Base-by-base conservation (phyloP, 176 grass and related monocot species). In the Lolium multiflorum region DNA sequence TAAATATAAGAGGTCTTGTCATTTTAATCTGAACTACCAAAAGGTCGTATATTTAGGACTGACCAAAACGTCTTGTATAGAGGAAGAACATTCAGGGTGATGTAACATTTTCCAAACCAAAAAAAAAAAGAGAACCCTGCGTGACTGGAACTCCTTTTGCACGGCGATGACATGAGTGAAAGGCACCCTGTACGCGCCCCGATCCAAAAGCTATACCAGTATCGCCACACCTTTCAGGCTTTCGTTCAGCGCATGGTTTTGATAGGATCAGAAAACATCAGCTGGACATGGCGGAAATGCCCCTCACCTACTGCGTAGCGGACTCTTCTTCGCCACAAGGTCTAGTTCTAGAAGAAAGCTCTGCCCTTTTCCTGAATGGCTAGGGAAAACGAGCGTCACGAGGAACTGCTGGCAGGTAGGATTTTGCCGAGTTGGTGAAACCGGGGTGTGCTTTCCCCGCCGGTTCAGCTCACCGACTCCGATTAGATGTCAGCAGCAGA, bases 381-480 rank as follows among this genome's bases (percentile, higher is more conserved):
- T 57, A 25, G 21, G 50, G 26, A 20, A 88, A 88, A 88, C 62
- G 81, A 31, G 83, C 71, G 65, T 82, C 82, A 21, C 28, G 37
- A 26, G 86, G 81, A 85, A 56, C 54, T 56, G 17, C 71, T 47
- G 82, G 88, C 83, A 89, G 80, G 92, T 94, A 81, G 84, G 49
- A 20, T 39, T 52, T 76, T 76, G 48, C 72, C 72, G 78, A 80
- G 87, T 90, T 62, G 90, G 88, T 92, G 87, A 61, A 65, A 57
- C 68, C 56, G 15, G 75, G 75, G 59, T 68, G 84, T 89, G 84
- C 80, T 84, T 89, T 82, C 77, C 39, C 43, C 80, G 83, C 86
- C 76, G 84, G 82, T 88, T 92, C 54, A 77, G 87, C 86, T 91
- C 90, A 94, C 87, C 94, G 35, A 90, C 94, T 90, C 87, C 82